Evolutionary conservation across 31 red algal genomes (phyloP).

Genomic region (Endocladia muricata): DNA sequence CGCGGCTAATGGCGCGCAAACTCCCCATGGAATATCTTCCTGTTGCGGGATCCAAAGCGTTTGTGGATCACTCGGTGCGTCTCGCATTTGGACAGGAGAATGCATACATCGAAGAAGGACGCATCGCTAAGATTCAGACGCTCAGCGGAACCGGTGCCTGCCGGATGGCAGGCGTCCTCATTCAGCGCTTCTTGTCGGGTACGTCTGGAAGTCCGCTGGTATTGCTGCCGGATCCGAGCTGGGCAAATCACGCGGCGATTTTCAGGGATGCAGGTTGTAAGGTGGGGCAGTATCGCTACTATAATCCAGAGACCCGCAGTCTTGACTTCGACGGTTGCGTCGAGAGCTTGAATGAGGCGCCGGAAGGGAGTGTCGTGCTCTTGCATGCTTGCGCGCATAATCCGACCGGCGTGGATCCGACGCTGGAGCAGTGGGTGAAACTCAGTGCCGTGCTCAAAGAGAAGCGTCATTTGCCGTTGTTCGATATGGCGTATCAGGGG

Average conservation of each 20-base stretch:
- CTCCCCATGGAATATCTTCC: slow-evolving; percentile 89
- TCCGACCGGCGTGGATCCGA: slow-evolving; percentile 86
- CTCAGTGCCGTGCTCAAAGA: slow-evolving; percentile 49
- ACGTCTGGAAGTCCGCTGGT: slow-evolving; percentile 36
- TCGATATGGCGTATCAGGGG: slow-evolving; percentile 97
- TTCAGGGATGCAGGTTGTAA: slow-evolving; percentile 61
- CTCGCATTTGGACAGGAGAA: slow-evolving; percentile 57
- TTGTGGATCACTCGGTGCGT: slow-evolving; percentile 44
- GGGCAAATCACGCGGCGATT: slow-evolving; percentile 82
- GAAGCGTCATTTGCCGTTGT: slow-evolving; percentile 54
- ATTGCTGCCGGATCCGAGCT: slow-evolving; percentile 68
- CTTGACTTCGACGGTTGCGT: slow-evolving; percentile 71
- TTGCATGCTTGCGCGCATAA: slow-evolving; percentile 95
- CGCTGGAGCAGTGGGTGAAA: slow-evolving; percentile 56
- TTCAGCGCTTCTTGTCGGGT: slow-evolving; percentile 39
- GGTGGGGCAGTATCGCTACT: slow-evolving; percentile 72
- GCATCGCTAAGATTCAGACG: slow-evolving; percentile 73
- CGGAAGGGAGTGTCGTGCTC: slow-evolving; percentile 67
- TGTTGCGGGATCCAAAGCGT: slow-evolving; percentile 56
- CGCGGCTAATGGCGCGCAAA: slow-evolving; percentile 6
- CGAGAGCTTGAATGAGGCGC: slow-evolving; percentile 41
- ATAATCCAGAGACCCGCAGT: slow-evolving; percentile 48
- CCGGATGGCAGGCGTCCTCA: slow-evolving; percentile 67
- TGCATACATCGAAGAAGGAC: neutral
- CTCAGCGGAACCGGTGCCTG: slow-evolving; percentile 90